A percentile compares a stretch with the other conserved stretches of the same genome.
These are phyloP conservation scores for Cornus kousa DNA, from an alignment of 148 eudicot species.

Conservation along the genomic window DNA sequence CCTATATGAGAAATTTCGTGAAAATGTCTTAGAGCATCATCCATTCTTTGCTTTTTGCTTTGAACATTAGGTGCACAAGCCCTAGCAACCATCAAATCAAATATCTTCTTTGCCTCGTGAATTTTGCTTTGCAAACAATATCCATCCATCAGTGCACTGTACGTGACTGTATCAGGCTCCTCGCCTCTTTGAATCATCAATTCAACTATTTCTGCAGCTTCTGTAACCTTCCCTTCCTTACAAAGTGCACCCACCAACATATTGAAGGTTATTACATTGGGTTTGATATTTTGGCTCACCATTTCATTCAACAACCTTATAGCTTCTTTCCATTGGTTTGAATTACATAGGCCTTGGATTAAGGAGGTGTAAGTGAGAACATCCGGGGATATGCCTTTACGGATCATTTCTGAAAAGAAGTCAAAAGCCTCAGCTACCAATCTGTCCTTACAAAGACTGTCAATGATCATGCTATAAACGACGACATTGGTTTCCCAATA, in stretches of 20 bases:
- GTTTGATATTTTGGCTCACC: not conserved
- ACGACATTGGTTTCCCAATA: not conserved
- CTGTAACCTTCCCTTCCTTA: conserved; percentile 2
- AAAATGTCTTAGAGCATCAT: conserved; percentile 1
- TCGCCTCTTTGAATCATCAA: conserved; percentile 11
- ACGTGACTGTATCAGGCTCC: not conserved
- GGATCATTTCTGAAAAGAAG: not conserved
- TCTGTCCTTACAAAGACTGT: conserved; percentile 9
- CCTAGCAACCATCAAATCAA: conserved; percentile 1
- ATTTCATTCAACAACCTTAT: conserved; percentile 14
- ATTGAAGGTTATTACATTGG: not conserved
- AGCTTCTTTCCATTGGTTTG: not conserved
- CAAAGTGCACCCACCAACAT: conserved; percentile 5
- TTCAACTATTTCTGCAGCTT: conserved; percentile 3
- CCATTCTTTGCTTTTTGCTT: not conserved
- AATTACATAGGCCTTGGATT: not conserved
- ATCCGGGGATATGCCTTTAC: not conserved
- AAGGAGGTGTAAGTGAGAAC: not conserved
- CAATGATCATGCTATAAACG: not conserved
- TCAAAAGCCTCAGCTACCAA: not conserved
- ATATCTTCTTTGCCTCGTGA: conserved; percentile 7
- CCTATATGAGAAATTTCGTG: not conserved
- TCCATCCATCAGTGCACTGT: not conserved
- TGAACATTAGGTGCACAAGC: not conserved
- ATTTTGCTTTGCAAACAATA: conserved; percentile 4